Percentiles rank a stretch among this genome's conserved stretches.
Conservation (phyloP, 768 basidiomycete species). For the Chalciporus pseudorubinellus region DNA sequence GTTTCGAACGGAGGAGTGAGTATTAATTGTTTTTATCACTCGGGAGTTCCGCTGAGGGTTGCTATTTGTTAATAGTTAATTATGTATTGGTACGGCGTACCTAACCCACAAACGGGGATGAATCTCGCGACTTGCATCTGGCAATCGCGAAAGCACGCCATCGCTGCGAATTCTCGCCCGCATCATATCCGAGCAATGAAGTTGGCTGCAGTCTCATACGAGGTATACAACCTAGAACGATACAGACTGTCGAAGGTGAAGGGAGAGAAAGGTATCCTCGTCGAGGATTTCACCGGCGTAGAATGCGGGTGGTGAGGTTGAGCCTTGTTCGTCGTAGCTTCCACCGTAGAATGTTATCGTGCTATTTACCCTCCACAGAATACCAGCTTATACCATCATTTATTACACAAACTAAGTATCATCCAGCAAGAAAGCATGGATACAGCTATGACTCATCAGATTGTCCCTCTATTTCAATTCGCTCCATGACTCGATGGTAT, state of each 20-base stretch:
- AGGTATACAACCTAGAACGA: slow-evolving; percentile 75
- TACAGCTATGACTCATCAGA: not conserved
- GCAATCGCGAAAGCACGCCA: slow-evolving; percentile 83
- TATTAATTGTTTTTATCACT: slow-evolving; percentile 8
- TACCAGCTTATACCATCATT: not conserved
- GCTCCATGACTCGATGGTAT: slow-evolving; percentile 42
- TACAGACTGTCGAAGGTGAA: slow-evolving; percentile 64
- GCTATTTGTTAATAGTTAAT: slow-evolving; percentile 50
- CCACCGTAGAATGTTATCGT: not conserved
- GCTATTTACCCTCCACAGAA: slow-evolving; percentile 3
- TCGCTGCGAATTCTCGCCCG: slow-evolving; percentile 75
- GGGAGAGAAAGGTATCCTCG: slow-evolving; percentile 54
- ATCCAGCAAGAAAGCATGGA: slow-evolving; percentile 6
- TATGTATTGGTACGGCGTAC: slow-evolving; percentile 93
- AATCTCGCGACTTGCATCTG: slow-evolving; percentile 97
- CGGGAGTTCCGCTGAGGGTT: slow-evolving; percentile 2
- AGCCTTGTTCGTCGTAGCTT: not conserved
- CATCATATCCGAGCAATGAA: slow-evolving; percentile 82
- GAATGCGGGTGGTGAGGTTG: slow-evolving; percentile 67
- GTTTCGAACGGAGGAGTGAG: slow-evolving; percentile 80
- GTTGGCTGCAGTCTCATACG: slow-evolving; percentile 74
- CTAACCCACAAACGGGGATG: slow-evolving; percentile 67
- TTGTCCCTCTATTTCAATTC: slow-evolving; percentile 1
- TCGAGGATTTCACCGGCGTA: slow-evolving; percentile 59
- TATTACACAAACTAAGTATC: slow-evolving; percentile 17